A percentile compares a stretch with the other conserved stretches of the same genome.
These are phyloP conservation scores for Volvox reticuliferus DNA, from an alignment of 139 green algal species.

Conservation along the genomic window DNA sequence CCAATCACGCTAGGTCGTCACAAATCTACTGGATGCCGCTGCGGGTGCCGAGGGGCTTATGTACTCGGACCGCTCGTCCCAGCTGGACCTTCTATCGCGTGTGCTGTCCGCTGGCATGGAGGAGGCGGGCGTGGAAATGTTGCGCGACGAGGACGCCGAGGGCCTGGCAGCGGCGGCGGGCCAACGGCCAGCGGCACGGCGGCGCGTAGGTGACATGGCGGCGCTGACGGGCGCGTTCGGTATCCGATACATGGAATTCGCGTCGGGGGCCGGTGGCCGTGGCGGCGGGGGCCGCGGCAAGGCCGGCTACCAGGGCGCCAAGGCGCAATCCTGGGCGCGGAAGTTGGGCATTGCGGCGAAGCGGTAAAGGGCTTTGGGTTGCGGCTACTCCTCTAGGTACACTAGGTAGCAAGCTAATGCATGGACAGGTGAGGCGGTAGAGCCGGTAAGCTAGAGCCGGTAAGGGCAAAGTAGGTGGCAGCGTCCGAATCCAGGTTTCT, in stretches of 20 bases:
- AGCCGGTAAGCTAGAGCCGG: too few relatives aligned
- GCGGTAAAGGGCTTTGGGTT: not conserved
- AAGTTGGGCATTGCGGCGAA: slow-evolving; percentile 33
- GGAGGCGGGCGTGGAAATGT: slow-evolving; percentile 77
- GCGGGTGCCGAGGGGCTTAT: not conserved
- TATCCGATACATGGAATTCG: slow-evolving; percentile 84
- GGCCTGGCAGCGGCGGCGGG: slow-evolving; percentile 38
- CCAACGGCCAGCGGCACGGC: slow-evolving; percentile 42
- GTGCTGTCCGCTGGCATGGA: slow-evolving; percentile 77
- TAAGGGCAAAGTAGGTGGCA: too few relatives aligned
- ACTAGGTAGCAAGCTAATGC: too few relatives aligned
- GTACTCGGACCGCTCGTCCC: slow-evolving; percentile 9
- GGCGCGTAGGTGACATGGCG: slow-evolving; percentile 76
- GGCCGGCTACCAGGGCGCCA: slow-evolving; percentile 26
- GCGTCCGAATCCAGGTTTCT: too few relatives aligned
- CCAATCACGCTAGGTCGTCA: slow-evolving; percentile 80
- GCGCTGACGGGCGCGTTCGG: slow-evolving; percentile 84
- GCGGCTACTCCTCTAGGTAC: too few relatives aligned
- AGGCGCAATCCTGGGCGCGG: slow-evolving; percentile 42
- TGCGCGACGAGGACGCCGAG: slow-evolving; percentile 62
- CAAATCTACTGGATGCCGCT: slow-evolving; percentile 79
- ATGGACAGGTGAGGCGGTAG: too few relatives aligned
- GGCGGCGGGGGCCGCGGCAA: not conserved
- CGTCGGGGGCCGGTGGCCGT: not conserved
- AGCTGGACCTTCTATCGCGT: slow-evolving; percentile 76